A percentile compares a stretch with the other conserved stretches of the same genome.
Conservation (phyloP, 306 rosid genomes). For the Rosa lucieae region DNA sequence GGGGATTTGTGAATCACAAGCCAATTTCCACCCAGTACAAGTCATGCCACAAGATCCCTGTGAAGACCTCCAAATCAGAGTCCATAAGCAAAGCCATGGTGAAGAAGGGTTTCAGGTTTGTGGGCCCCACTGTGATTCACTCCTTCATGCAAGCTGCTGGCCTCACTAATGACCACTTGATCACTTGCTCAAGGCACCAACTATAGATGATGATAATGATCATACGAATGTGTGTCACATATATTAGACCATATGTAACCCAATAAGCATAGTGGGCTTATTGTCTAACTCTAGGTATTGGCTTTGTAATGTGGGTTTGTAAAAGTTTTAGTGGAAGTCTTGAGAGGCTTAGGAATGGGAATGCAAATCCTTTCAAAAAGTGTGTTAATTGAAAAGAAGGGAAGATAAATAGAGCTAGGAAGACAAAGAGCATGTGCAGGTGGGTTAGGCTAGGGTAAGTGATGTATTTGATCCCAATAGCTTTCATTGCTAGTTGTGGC, state of each 20-base stretch:
- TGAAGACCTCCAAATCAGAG: conserved; percentile 85
- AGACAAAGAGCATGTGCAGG: conserved; percentile 26
- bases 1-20: conserved; percentile 80
- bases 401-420: conserved; percentile 1
- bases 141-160: conserved; percentile 87
- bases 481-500: conserved; percentile 18
- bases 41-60: conserved; percentile 71
- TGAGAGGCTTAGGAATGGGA: neutral
- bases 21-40: conserved; percentile 74
- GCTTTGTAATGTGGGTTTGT: conserved; percentile 8
- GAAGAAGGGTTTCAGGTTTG: conserved; percentile 60
- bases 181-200: conserved; percentile 69
- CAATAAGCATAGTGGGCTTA: conserved; percentile 21
- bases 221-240: conserved; percentile 6
- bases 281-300: conserved; percentile 12
- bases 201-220: neutral
- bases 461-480: conserved; percentile 16
- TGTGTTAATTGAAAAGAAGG: conserved; percentile 3
- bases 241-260: conserved; percentile 13
- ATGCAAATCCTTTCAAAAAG: neutral
- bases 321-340: neutral
- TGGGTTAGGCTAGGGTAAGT: conserved; percentile 24
- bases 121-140: conserved; percentile 78
- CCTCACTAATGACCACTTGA: conserved; percentile 76
- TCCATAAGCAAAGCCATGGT: conserved; percentile 85